A percentile compares a stretch with the other conserved stretches of the same genome.
Conservation (phyloP, 192 early-diverging fungal species). For the Radiomyces spectabilis region DNA sequence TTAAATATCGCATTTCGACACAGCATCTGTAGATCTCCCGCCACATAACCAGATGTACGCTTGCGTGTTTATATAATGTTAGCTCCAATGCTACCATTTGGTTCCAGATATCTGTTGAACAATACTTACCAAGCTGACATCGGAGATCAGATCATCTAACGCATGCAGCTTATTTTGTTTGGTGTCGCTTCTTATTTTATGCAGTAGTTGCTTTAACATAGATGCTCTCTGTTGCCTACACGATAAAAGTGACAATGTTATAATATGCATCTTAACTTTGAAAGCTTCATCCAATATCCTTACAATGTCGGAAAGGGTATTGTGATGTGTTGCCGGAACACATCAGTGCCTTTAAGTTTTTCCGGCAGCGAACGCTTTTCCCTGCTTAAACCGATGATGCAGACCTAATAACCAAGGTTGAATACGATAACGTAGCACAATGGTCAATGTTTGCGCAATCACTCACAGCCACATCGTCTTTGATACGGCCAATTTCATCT, state of each 20-base stretch:
- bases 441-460: neutral
- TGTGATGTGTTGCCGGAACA: constrained; percentile 21
- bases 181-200: constrained; percentile 5
- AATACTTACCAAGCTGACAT: constrained; percentile 8
- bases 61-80: constrained; percentile 19
- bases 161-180: constrained; percentile 1
- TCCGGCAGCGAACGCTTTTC: constrained; percentile 5
- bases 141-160: constrained; percentile 1
- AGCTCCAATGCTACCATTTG: neutral
- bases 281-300: neutral
- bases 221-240: constrained; percentile 16
- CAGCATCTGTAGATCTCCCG: constrained; percentile 39
- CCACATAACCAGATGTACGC: constrained; percentile 56
- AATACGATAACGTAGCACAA: neutral
- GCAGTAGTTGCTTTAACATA: constrained; percentile 13
- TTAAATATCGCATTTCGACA: constrained; percentile 30
- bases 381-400: constrained; percentile 13
- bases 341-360: constrained; percentile 8
- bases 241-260: too few relatives aligned
- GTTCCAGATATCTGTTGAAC: neutral
- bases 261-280: too few relatives aligned
- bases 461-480: neutral
- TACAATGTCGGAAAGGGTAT: constrained; percentile 21
- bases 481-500: neutral
- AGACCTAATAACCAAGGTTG: neutral